Percentiles rank a stretch among this genome's conserved stretches.
phyloP scores from a whole-genome alignment of 176 grass and related monocot genomes.

The Leersia perrieri region DNA sequence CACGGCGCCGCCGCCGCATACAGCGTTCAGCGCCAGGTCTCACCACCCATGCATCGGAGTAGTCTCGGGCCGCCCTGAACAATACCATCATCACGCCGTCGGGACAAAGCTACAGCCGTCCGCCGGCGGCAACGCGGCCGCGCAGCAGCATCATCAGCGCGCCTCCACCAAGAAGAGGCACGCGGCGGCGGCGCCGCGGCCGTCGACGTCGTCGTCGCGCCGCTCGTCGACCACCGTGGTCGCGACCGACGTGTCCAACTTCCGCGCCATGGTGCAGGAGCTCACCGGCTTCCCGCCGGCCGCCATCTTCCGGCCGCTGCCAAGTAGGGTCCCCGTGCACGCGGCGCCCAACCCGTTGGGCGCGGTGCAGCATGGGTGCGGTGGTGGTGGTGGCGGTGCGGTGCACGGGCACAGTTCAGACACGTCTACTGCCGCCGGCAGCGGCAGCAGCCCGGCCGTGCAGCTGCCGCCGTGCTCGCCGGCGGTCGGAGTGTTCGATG shows the following conservation, averaged over 20 bases:
- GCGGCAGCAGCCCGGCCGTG: background rate
- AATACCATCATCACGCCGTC: background rate
- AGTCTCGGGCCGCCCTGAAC: background rate
- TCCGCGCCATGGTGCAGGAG: slow-evolving; percentile 97
- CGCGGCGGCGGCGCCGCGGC: background rate
- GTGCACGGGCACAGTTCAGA: background rate
- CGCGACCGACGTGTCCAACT: slow-evolving; percentile 73
- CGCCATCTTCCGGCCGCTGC: slow-evolving; percentile 51
- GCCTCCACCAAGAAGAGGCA: slow-evolving; percentile 33
- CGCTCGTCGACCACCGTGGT: slow-evolving; percentile 50
- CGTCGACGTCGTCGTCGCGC: slow-evolving; percentile 24
- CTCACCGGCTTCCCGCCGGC: slow-evolving; percentile 80
- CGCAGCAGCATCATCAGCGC: slow-evolving; percentile 24
- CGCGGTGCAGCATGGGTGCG: slow-evolving; percentile 12
- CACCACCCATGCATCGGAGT: slow-evolving; percentile 21
- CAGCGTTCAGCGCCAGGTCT: background rate
- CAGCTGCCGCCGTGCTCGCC: slow-evolving; percentile 9
- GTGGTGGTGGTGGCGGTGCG: background rate
- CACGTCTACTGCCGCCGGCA: background rate
- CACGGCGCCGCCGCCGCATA: background rate
- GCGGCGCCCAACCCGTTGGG: background rate
- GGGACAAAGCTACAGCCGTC: background rate
- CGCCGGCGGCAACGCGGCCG: background rate
- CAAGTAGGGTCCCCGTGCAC: slow-evolving; percentile 33
- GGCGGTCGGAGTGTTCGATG: slow-evolving; percentile 36